Evolutionary conservation across 164 flowering plant genomes (phyloP).

Genomic region (Tetrastigma voinierianum): DNA sequence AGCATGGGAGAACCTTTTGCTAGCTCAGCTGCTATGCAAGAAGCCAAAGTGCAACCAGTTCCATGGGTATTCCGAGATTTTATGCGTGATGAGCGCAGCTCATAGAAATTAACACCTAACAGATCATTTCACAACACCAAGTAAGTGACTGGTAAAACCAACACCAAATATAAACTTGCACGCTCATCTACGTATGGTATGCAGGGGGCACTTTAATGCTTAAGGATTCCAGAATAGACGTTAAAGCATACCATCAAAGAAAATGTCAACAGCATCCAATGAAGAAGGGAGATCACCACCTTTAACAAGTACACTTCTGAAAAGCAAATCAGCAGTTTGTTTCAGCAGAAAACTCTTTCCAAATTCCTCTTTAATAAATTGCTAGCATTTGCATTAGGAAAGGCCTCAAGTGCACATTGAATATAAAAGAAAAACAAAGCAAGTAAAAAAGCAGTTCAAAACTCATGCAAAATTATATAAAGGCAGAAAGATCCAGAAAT

Average conservation of each 20-base stretch:
- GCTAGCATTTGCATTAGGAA: no score
- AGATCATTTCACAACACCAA: conserved; percentile 2
- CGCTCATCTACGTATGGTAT: background rate
- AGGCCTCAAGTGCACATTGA: no score
- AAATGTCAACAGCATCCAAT: conserved; percentile 81
- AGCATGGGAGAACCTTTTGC: conserved; percentile 88
- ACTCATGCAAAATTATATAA: no score
- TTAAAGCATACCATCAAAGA: conserved; percentile 69
- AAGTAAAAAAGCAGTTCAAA: no score
- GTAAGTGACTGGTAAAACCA: background rate
- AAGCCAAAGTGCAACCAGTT: conserved; percentile 96
- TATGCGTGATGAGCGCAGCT: conserved; percentile 69
- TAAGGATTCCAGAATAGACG: conserved; percentile 1
- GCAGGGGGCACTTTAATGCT: background rate
- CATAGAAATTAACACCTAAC: conserved; percentile 62
- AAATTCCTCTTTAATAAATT: background rate
- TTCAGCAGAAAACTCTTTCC: background rate
- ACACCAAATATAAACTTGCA: background rate
- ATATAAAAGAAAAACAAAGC: no score
- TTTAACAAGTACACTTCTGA: conserved; percentile 87
- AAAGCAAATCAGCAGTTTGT: conserved; percentile 9
- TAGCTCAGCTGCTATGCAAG: conserved; percentile 91
- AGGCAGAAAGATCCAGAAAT: no score
- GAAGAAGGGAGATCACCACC: conserved; percentile 92
- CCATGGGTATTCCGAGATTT: conserved; percentile 87